Base-by-base conservation (phyloP, 345 rosid species). In the Sisymbrium irio region DNA sequence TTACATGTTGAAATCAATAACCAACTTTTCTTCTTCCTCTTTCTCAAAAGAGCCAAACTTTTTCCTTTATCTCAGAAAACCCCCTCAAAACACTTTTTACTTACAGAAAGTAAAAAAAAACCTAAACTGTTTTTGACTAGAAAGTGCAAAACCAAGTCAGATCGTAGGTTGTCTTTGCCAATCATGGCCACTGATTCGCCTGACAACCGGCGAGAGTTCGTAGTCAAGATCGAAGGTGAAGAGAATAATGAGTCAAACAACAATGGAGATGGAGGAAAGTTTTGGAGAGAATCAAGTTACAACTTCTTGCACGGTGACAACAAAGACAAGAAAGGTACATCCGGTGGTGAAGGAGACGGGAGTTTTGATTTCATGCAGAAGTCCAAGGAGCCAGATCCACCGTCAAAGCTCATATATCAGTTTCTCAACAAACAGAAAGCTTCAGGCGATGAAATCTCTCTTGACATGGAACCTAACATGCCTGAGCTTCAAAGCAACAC, bases 381-480 rank as follows among this genome's bases (percentile, higher is more conserved):
- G 2, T 20, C 56, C 19, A 37, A 13, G 36, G 74, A 30, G 68
- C 78, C 78, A 35, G 97, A 91, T 82, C 97, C 97, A 20, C 88
- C 91, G 1, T 88, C 96, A 1, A 82, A 71, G 84, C 75, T 89
- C 37, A 93, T 93, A 12, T 83, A 82, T 46, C 87, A 82, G 80
- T 91, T 93, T 72, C 78, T 91, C 59, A 88, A 85, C 75, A 80
- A 83, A 18, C 98, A 93, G 44, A 76, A 78, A 66, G 94, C 88
- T 41, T 89, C 94, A 12, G 89, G 96, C 1, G 89, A 89, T 9
- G 89, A 89, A 59, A 72, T 84, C 73, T 83, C 83, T 11, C 72
- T 93, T n/a, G 96, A 93, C 79, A 73, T 89, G 79, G 97, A 93
- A 75, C 72, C 85, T 46, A 85, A 81, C 56, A 93, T 90, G 89